A percentile compares a stretch with the other conserved stretches of the same genome.
Evolutionary conservation across 192 early-diverging fungal genomes (phyloP).

Genomic region (Lunasporangiospora selenospora): DNA sequence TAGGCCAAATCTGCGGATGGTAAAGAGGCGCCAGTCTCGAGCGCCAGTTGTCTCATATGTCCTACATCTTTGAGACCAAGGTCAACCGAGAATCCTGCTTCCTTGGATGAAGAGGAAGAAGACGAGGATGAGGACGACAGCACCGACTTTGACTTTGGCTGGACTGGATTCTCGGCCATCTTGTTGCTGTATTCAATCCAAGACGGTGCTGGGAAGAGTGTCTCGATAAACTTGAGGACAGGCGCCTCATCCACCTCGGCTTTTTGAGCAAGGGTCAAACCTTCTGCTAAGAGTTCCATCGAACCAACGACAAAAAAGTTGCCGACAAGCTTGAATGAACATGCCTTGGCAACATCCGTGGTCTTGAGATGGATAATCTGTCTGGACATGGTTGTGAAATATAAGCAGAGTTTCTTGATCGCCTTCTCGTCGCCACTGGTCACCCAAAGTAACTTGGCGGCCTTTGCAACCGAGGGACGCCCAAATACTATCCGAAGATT

Average conservation of each 20-base stretch:
- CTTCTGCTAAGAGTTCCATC: constrained; percentile 71
- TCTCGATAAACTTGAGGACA: constrained; percentile 61
- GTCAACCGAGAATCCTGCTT: constrained; percentile 53
- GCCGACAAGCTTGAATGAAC: constrained; percentile 68
- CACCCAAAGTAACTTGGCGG: constrained; percentile 37
- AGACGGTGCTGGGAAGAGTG: constrained; percentile 55
- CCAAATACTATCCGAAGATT: too few relatives aligned
- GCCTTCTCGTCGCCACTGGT: constrained; percentile 37
- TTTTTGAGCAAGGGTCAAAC: constrained; percentile 65
- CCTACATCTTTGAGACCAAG: constrained; percentile 58
- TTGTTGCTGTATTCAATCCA: constrained; percentile 40
- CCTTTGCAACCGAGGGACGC: constrained; percentile 31
- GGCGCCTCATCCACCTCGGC: constrained; percentile 61
- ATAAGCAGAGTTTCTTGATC: constrained; percentile 38
- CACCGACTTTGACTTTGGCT: background rate
- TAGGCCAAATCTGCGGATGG: constrained; percentile 46
- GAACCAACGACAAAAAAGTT: constrained; percentile 68
- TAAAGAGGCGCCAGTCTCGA: constrained; percentile 42
- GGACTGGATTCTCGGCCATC: constrained; percentile 10
- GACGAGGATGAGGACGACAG: background rate
- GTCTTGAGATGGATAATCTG: constrained; percentile 50
- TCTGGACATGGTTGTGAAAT: constrained; percentile 33
- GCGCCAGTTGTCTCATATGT: constrained; percentile 51
- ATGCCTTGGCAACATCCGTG: constrained; percentile 51
- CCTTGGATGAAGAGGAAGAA: constrained; percentile 15